A percentile compares a stretch with the other conserved stretches of the same genome.
Evolutionary conservation across 2,329 filamentous ascomycete species (phyloP).

Genomic region (Epichloe festucae): DNA sequence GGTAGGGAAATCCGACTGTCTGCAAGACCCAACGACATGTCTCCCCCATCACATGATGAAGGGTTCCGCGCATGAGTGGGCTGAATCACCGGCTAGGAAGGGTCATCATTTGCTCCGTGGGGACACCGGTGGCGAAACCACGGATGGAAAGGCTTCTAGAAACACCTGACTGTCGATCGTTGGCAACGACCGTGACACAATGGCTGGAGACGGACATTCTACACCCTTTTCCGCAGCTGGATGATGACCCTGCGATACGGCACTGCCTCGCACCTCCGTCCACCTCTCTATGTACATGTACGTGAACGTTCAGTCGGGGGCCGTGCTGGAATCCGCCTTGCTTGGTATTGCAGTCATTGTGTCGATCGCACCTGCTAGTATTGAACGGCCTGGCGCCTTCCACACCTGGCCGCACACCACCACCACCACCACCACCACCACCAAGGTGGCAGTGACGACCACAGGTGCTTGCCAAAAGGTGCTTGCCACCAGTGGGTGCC

Average conservation of each 20-base stretch:
- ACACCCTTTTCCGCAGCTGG: no score
- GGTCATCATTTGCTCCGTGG: not conserved
- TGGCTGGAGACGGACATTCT: no score
- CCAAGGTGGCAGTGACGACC: no score
- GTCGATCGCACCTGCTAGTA: no score
- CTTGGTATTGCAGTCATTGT: no score
- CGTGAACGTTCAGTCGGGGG: no score
- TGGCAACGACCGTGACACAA: not conserved
- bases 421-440: not conserved
- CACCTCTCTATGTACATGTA: not conserved
- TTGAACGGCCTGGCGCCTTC: not conserved
- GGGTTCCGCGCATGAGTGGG: not conserved
- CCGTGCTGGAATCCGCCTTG: no score
- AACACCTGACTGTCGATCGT: not conserved
- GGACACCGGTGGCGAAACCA: not conserved
- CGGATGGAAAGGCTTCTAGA: not conserved
- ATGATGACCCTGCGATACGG: no score
- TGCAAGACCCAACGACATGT: not conserved
- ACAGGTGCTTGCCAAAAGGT: no score
- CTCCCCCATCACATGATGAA: not conserved
- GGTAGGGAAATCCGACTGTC: no score
- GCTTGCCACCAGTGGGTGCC: no score
- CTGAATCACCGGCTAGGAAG: not conserved
- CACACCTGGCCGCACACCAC: not conserved
- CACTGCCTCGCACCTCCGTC: no score